Base-by-base conservation (phyloP, 2,329 filamentous ascomycete species). In the Sphaerulina vaccinii region DNA sequence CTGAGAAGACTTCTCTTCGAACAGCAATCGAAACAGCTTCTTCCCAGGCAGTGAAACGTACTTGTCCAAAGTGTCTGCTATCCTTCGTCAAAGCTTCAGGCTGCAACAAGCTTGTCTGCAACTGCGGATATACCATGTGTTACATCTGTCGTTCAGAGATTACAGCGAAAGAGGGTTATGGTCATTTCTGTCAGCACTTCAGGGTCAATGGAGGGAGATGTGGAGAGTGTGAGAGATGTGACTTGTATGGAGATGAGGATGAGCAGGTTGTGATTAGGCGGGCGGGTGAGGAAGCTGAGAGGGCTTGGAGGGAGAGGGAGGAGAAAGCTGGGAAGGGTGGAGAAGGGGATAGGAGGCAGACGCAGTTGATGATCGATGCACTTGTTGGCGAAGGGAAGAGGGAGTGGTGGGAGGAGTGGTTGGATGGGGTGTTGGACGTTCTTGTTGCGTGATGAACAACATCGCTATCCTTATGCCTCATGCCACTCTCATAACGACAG, bases 61-160 rank as follows among this genome's bases (percentile, higher is more conserved):
- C 93, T 8, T 99, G 93, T 68, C 93, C 93, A 7, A 83, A 86
- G 41, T 99, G 93, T 75, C 86, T 88, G 61, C 88, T 91, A 8
- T 88, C 86, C 13, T 97, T 97, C 68, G 88, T 99, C 72, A 97
- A 97, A 70, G 86, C 84, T 5, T 85, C 86, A 21, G 93, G 93
- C 64, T 99, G 93, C 79, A 99, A 99, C 76, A 97, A 97, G 73
- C 79, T 99, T 35, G 92, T 90, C 5, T 97, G 93, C 68, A 85
- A 90, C 13, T 99, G 93, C 71, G 93, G 93, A 7, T 97, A 97
- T 73, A 87, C 88, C 62, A 97, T 97, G 92, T 99, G 93, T 70
- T 99, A 99, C 66, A 83, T 97, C 40, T 99, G 93, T 70, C 88
- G 93, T 35, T 67, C 71, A 36, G 71, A 74, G n/a, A 72, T 79